Percentiles rank a stretch among this genome's conserved stretches.
Conservation (phyloP, 352 stramenopile species). For the Pythium monospermum region DNA sequence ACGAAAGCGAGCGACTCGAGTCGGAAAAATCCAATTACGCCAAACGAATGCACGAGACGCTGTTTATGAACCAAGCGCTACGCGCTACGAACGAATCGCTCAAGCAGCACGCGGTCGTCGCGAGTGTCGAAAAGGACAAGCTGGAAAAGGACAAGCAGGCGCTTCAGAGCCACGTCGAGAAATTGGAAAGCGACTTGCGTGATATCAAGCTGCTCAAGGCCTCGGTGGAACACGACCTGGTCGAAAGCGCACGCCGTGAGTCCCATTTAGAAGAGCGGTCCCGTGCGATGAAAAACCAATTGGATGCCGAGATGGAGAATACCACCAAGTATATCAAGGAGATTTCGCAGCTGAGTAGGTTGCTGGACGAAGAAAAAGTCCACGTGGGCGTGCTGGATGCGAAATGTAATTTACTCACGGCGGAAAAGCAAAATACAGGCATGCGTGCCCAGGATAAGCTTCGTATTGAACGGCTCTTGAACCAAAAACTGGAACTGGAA, state of each 20-base stretch:
- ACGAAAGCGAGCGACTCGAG: slow-evolving; percentile 45
- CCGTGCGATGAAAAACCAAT: slow-evolving; percentile 64
- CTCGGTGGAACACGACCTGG: slow-evolving; percentile 39
- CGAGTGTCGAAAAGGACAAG: slow-evolving; percentile 63
- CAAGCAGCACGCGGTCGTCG: slow-evolving; percentile 49
- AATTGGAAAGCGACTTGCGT: slow-evolving; percentile 24
- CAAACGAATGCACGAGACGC: slow-evolving; percentile 63
- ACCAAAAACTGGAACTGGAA: slow-evolving; percentile 78
- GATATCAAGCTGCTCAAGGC: slow-evolving; percentile 35
- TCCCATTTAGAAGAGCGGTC: slow-evolving; percentile 43
- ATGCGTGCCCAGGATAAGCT: slow-evolving; percentile 80
- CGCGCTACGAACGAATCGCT: slow-evolving; percentile 56
- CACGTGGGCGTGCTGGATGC: slow-evolving; percentile 59
- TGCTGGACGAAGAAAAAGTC: slow-evolving; percentile 56
- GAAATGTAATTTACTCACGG: slow-evolving; percentile 56
- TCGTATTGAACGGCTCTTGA: slow-evolving; percentile 67
- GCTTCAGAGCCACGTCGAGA: slow-evolving; percentile 29
- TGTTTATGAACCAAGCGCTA: slow-evolving; percentile 75
- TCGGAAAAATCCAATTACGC: slow-evolving; percentile 53
- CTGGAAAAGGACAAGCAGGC: slow-evolving; percentile 31
- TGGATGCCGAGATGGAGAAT: slow-evolving; percentile 47
- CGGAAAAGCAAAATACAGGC: slow-evolving; percentile 69
- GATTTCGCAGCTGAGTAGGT: slow-evolving; percentile 28
- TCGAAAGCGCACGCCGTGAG: slow-evolving; percentile 40
- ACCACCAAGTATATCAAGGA: slow-evolving; percentile 33